phyloP scores from a whole-genome alignment of 805 yeast genomes.

The Deakozyma indianensis region DNA sequence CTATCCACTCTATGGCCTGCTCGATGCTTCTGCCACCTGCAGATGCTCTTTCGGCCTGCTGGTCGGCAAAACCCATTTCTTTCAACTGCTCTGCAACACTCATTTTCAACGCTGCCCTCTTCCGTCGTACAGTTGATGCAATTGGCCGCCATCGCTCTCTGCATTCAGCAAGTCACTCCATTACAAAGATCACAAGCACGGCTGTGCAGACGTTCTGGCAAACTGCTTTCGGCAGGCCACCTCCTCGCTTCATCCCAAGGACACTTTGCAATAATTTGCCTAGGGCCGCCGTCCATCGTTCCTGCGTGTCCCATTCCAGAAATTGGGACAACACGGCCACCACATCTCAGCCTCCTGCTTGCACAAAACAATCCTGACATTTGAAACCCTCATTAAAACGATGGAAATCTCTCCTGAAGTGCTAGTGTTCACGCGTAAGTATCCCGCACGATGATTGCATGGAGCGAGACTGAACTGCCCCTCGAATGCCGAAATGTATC shows the following conservation, averaged over 20 bases:
- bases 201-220: no score
- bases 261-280: no score
- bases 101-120: constrained; percentile 3
- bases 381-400: not conserved
- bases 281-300: no score
- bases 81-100: constrained; percentile 8
- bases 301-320: not conserved
- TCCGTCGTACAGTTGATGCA: no score
- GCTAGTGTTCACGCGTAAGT: constrained; percentile 67
- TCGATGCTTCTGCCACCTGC: constrained; percentile 13
- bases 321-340: constrained; percentile 1
- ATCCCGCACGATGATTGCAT: no score
- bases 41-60: constrained; percentile 18
- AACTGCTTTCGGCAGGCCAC: no score
- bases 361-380: not conserved
- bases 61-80: constrained; percentile 21
- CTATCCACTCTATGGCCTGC: constrained; percentile 21
- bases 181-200: no score
- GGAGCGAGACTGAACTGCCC: no score
- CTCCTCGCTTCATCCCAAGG: no score
- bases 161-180: no score
- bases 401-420: constrained; percentile 63
- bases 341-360: not conserved
- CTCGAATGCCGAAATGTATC: no score
- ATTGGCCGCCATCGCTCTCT: no score